Evolutionary conservation across 2,329 filamentous ascomycete species (phyloP), one percentile per base, ranked within the genome.

Genomic region (Exophiala alcalophila): DNA sequence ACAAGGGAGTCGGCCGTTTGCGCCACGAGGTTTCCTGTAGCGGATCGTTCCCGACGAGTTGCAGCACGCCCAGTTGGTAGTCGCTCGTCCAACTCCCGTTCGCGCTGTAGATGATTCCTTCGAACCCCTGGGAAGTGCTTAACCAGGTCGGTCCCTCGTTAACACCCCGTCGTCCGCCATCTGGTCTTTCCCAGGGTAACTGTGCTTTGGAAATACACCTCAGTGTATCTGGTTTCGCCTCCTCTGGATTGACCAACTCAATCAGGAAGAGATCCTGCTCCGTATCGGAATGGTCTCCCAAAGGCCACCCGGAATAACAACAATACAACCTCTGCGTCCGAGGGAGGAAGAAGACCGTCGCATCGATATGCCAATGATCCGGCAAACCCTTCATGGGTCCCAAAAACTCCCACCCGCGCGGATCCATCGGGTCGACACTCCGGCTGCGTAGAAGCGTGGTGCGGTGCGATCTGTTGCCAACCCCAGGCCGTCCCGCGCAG

Each of bases 11-110:
- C 4, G 29, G 31, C 5, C 53, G 34, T 42, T 57, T 57, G 27
- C 37, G 19, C 53, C 54, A 57, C 5, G 49, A 52, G 2, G 24
- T 15, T 20, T 32, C 29, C 11, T 51, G 25, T 9, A 49, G 35
- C 6, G 44, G 48, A 21, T 57, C 44, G 15, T 7, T 4, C 16
- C 44, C 50, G 12, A 42, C 38, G 5, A 46, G 46, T n/a, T 38
- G 25, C 9, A 57, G n/a, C 3, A 57, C 12, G 5, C 36, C 54
- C 4, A 57, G 47, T 20, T 48, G 40, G 36, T 57, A 57, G 16
- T 57, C 50, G 30, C 44, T 44, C 12, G 53, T 55, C 54, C 54
- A 57, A 34, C 40, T 49, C 12, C 54, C 54, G 35, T 57, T 51
- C 26, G 49, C 54, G n/a, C 37, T 45, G 47, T 55, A 57, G 19